Conservation (phyloP, 768 basidiomycete species). For the Inosperma sp. region DNA sequence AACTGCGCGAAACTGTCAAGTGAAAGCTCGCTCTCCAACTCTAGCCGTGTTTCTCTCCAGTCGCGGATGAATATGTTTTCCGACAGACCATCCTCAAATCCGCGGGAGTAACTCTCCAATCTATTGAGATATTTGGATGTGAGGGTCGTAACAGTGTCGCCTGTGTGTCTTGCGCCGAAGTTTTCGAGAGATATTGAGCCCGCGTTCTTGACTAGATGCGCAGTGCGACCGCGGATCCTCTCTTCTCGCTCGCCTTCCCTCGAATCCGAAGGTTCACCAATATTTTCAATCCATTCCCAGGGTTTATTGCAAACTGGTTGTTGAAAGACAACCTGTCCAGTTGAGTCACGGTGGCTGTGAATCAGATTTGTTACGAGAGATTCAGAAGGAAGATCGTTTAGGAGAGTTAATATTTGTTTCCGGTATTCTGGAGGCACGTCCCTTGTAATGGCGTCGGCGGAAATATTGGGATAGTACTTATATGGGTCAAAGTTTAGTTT, state of each 20-base stretch:
- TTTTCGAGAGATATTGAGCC: conserved; percentile 68
- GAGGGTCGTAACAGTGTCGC: conserved; percentile 45
- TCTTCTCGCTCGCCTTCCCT: conserved; percentile 42
- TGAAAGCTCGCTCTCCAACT: conserved; percentile 32
- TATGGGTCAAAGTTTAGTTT: conserved; percentile 62
- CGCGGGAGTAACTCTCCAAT: conserved; percentile 44
- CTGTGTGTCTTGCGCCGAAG: conserved; percentile 62
- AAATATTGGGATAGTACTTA: conserved; percentile 53
- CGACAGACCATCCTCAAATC: conserved; percentile 61
- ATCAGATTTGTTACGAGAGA: conserved; percentile 53
- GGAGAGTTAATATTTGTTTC: conserved; percentile 52
- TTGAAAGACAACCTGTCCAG: conserved; percentile 46
- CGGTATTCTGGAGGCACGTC: conserved; percentile 55
- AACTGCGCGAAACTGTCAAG: conserved; percentile 16
- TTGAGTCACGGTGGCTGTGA: conserved; percentile 51
- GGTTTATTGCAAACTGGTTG: conserved; percentile 64
- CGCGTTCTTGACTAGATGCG: conserved; percentile 52
- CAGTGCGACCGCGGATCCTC: conserved; percentile 36
- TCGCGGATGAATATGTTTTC: conserved; percentile 70
- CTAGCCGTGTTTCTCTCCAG: conserved; percentile 68
- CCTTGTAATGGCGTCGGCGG: conserved; percentile 47
- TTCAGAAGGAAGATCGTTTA: conserved; percentile 51
- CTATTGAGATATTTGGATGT: conserved; percentile 28
- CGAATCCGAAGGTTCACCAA: conserved; percentile 54
- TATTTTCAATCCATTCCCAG: conserved; percentile 84